phyloP scores from a whole-genome alignment of 129 eudicot genomes.

The Helianthus annuus region DNA sequence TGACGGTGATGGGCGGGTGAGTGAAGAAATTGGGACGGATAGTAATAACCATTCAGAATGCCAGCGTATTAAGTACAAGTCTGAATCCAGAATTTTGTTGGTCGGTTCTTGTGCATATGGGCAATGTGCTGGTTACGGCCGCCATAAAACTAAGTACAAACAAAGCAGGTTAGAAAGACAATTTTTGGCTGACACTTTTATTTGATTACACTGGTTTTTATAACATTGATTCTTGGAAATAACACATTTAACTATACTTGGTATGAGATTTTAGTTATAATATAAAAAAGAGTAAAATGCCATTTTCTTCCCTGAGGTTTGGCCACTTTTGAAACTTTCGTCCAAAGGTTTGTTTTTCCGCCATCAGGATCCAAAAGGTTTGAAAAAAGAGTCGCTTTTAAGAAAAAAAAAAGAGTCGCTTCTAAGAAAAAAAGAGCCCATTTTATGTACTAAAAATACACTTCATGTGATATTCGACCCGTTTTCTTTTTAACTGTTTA shows the following conservation, averaged over 20 bases:
- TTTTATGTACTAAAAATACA: too few relatives aligned
- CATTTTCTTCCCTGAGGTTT: too few relatives aligned
- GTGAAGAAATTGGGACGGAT: conserved; percentile 28
- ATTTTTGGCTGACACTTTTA: not conserved
- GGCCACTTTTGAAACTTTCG: too few relatives aligned
- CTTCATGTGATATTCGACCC: too few relatives aligned
- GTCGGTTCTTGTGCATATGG: conserved; percentile 99
- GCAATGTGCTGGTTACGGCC: conserved; percentile 98
- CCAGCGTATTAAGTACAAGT: conserved; percentile 51
- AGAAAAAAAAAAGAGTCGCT: too few relatives aligned
- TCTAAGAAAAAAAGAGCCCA: too few relatives aligned
- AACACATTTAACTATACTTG: not conserved
- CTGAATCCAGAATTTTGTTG: conserved; percentile 79
- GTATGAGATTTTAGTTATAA: not conserved
- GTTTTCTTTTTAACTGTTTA: too few relatives aligned
- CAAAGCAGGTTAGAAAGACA: conserved; percentile 52
- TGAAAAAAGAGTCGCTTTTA: too few relatives aligned
- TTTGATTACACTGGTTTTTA: not conserved
- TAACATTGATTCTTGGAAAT: not conserved
- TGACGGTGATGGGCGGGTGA: conserved; percentile 76
- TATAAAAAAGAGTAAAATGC: too few relatives aligned
- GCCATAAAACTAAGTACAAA: conserved; percentile 85
- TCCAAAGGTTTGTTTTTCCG: too few relatives aligned
- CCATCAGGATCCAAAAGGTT: too few relatives aligned
- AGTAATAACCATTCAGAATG: conserved; percentile 18